Base-by-base conservation (phyloP, 768 basidiomycete genomes). In the Lenzites betulinus region DNA sequence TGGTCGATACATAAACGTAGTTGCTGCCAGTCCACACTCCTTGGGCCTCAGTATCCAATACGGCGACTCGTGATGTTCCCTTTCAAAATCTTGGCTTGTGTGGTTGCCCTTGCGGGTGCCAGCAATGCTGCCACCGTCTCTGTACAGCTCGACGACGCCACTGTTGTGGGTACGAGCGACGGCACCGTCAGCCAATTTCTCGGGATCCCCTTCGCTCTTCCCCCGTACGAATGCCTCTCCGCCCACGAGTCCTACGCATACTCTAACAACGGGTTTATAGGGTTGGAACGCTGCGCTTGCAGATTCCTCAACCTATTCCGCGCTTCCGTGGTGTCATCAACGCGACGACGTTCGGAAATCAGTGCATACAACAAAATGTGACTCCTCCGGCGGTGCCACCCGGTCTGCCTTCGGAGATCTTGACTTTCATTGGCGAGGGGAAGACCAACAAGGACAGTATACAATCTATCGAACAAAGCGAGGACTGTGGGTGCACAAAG, bases 191-290 rank as follows among this genome's bases (percentile, higher is more conserved):
- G 77, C 7, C 73, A 75, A 59, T 85, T 81, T 64, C 69, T 82
- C 3, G 83, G 83, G 2, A 83, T 86, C 42, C 84, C 83, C 0
- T 86, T 81, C 53, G 83, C 82, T 18, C 63, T 78, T 66, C 79
- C 84, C 25, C 82, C 83, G 84, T 86, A 61, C 59, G 80, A 54
- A 12, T 9, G 9, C 26, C 28, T 35, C 47, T 42, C 15, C 51
- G 18, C 15, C 13, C 36, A 22, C 15, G 47, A 8, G 13, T 13
- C 20, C 16, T 26, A 13, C 22, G 15, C 49, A 12, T n/a, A 1
- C 23, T 25, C 35, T 3, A 11, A 22, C 11, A 38, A 3, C 35
- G 4, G 30, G 11, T 33, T 11, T 33, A 25, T 13, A 66, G 65
- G 3, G 60, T 66, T 7, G 65, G 63, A 3, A 46, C 54, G 43